Base-by-base conservation (phyloP, 2,329 filamentous ascomycete genomes). In the Cladosporium phlei region DNA sequence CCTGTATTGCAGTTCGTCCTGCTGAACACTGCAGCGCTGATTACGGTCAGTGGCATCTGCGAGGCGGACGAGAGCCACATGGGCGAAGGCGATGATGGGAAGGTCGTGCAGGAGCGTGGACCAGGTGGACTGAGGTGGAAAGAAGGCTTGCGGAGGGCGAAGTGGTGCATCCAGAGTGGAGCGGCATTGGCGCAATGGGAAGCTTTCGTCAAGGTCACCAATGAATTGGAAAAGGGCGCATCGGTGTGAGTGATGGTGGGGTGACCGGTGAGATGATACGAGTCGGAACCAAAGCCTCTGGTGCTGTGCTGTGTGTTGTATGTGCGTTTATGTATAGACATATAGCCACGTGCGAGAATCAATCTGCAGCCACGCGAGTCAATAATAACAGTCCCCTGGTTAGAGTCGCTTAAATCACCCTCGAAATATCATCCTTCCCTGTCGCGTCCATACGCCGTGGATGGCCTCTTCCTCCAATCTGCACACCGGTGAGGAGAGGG, bases 1-100 rank as follows among this genome's bases (percentile, higher is more conserved):
- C 88, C 93, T 0, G 87, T 98, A 43, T 68, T 96, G 52, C 85
- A 95, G 62, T 98, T 98, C 62, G 88, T 98, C 16, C 76, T 97
- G 42, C 86, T 97, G 69, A 98, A 98, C 62, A 86, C 91, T 2
- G 90, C 91, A 0, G 88, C 89, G 2, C 71, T 98, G 42, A 78
- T 98, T 44, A 91, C 95, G 0, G 78, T 86, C 3, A 85, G 88
- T 2, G 93, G 93, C 3, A 74, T 95, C 25, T 95, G 89, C 62
- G 91, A 97, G 54, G 80, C 85, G 0, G 85, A 95, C 48, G 77
- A 75, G 22, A 94, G 86, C 62, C 71, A 80, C 61, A 88, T 94
- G 85, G 88, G 87, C 1, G 70, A 76, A 37, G 86, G 83, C 1
- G 88, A 95, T 58, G 86, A 91, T 59, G 87, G 88, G 0, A 75